phyloP scores from a whole-genome alignment of 345 rosid genomes.

The Odontarrhena argentea region DNA sequence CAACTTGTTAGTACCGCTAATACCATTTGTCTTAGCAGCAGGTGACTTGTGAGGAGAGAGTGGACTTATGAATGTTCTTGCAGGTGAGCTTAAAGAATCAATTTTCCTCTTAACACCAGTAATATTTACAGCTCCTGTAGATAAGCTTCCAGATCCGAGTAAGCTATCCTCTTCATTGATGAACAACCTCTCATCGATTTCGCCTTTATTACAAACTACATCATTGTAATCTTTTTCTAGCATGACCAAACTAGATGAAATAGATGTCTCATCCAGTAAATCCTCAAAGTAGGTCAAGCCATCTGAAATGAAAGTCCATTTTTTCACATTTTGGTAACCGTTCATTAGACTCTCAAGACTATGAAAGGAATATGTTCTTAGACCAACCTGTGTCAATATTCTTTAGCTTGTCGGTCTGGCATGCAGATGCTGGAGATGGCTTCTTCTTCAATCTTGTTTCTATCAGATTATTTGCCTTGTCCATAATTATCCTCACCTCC shows the following conservation, averaged over 20 bases:
- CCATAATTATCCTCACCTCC: slow-evolving; percentile 70
- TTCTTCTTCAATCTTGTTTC: slow-evolving; percentile 63
- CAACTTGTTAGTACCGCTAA: slow-evolving; percentile 46
- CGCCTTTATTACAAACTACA: slow-evolving; percentile 63
- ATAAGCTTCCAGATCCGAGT: slow-evolving; percentile 70
- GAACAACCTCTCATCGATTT: slow-evolving; percentile 84
- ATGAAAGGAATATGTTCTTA: slow-evolving; percentile 27
- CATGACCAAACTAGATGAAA: slow-evolving; percentile 57
- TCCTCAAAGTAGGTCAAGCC: slow-evolving; percentile 83
- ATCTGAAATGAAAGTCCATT: slow-evolving; percentile 52
- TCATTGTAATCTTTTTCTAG: slow-evolving; percentile 79
- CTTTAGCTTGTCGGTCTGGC: slow-evolving; percentile 63
- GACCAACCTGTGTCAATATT: slow-evolving; percentile 63
- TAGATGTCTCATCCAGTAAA: slow-evolving; percentile 79
- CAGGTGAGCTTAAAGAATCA: slow-evolving; percentile 76
- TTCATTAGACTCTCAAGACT: slow-evolving; percentile 19
- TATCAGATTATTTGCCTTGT: slow-evolving; percentile 65
- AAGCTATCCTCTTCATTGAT: slow-evolving; percentile 85
- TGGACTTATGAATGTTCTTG: slow-evolving; percentile 75
- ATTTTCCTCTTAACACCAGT: slow-evolving; percentile 74
- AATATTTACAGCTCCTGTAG: slow-evolving; percentile 49
- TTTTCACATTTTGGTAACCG: slow-evolving; percentile 9
- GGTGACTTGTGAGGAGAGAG: slow-evolving; percentile 86
- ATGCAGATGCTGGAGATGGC: slow-evolving; percentile 62
- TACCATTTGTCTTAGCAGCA: slow-evolving; percentile 62